Evolutionary conservation across 768 basidiomycete genomes (phyloP).

Genomic region (Lactifluus subvellereus): DNA sequence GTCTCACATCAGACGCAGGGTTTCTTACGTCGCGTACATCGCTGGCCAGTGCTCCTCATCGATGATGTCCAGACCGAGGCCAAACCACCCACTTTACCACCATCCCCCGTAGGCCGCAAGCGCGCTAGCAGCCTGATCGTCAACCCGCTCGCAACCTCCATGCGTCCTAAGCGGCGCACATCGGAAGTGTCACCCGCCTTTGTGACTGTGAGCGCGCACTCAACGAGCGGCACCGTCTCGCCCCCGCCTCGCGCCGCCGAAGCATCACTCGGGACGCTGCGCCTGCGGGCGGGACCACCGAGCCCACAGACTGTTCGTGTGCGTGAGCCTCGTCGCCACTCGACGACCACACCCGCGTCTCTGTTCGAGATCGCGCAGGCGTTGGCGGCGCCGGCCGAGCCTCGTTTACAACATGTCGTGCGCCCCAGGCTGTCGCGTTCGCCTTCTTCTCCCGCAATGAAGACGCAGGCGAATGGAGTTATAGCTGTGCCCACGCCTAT

Average conservation of each 20-base stretch:
- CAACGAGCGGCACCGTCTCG: constrained; percentile 17
- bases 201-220: constrained; percentile 9
- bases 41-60: constrained; percentile 78
- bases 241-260: constrained; percentile 20
- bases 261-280: constrained; percentile 16
- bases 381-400: constrained; percentile 7
- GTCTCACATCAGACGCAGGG: constrained; percentile 42
- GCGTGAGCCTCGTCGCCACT: constrained; percentile 18
- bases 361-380: constrained; percentile 24
- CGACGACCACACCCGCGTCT: constrained; percentile 11
- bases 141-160: neutral
- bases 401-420: constrained; percentile 10
- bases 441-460: constrained; percentile 47
- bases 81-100: constrained; percentile 17
- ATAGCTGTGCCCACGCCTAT: constrained; percentile 9
- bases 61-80: constrained; percentile 4
- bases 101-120: constrained; percentile 22
- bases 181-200: constrained; percentile 6
- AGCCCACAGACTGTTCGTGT: constrained; percentile 7
- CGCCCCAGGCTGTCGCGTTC: constrained; percentile 52
- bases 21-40: constrained; percentile 86
- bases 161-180: constrained; percentile 14
- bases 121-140: constrained; percentile 22
- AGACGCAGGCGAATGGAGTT: constrained; percentile 30
- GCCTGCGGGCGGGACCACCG: constrained; percentile 10